A percentile compares a stretch with the other conserved stretches of the same genome.
Conservation (phyloP, 441 rosid genomes). For the Adansonia grandidieri region DNA sequence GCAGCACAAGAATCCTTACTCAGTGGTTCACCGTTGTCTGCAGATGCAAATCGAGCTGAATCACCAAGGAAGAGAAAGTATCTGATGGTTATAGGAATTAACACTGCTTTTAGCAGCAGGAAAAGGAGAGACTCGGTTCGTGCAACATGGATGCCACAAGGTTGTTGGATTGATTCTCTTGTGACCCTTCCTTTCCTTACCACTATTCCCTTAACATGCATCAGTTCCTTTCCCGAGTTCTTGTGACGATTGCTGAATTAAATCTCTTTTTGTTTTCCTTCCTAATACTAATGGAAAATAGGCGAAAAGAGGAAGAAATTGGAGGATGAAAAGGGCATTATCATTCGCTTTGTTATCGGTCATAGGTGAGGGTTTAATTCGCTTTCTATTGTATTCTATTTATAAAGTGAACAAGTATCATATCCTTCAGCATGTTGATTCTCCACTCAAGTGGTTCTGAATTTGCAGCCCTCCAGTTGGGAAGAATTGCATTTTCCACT, state of each 20-base stretch:
- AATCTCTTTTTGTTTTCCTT: background rate
- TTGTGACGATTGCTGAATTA: slow-evolving; percentile 23
- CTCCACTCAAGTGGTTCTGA: background rate
- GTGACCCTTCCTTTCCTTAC: background rate
- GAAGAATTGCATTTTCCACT: background rate
- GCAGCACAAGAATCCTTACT: slow-evolving; percentile 72
- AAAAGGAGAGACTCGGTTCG: slow-evolving; percentile 94
- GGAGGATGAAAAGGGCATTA: slow-evolving; percentile 94
- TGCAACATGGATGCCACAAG: slow-evolving; percentile 97
- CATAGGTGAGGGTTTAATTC: slow-evolving; percentile 62
- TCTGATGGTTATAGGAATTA: slow-evolving; percentile 90
- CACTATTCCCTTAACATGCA: background rate
- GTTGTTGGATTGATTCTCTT: slow-evolving; percentile 38
- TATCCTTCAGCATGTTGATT: background rate
- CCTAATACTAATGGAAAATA: slow-evolving; percentile 29
- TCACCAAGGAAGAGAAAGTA: slow-evolving; percentile 56
- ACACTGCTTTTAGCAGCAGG: slow-evolving; percentile 93
- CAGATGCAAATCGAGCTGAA: slow-evolving; percentile 48
- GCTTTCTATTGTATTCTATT: background rate
- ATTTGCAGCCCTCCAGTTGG: too few species aligned
- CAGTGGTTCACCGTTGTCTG: slow-evolving; percentile 75
- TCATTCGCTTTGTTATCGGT: slow-evolving; percentile 86
- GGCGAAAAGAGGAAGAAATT: slow-evolving; percentile 85
- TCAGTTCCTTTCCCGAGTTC: background rate
- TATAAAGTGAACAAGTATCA: background rate